Percentiles rank a stretch among this genome's conserved stretches.
Evolutionary conservation across 2,329 filamentous ascomycete genomes (phyloP).

Genomic region (Cephalotrichum gorgonifer): DNA sequence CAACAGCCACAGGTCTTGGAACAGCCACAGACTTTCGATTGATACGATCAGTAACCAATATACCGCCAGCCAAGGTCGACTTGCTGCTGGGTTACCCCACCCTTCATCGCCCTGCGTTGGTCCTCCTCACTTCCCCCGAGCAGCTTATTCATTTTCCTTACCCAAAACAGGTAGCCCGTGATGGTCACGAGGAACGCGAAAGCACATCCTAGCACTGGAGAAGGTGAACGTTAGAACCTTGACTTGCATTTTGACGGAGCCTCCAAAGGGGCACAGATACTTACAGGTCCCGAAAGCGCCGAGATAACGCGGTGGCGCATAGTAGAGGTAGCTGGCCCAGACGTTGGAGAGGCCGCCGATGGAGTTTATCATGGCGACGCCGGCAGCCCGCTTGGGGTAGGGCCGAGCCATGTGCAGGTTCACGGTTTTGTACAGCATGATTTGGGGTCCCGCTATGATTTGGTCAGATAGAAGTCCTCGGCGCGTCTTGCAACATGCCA

Average conservation of each 20-base stretch:
- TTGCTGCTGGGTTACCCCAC: constrained; percentile 14
- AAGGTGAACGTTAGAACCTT: neutral
- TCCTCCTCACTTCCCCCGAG: constrained; percentile 11
- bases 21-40: too few species aligned
- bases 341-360: constrained; percentile 37
- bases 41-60: constrained; percentile 13
- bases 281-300: constrained; percentile 12
- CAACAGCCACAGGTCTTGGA: too few species aligned
- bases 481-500: too few species aligned
- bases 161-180: constrained; percentile 11
- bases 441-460: constrained; percentile 9
- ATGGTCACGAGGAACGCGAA: constrained; percentile 12
- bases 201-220: constrained; percentile 11
- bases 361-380: constrained; percentile 64
- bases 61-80: constrained; percentile 16
- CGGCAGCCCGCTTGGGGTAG: constrained; percentile 57
- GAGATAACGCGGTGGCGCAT: constrained; percentile 11
- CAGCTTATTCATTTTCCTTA: constrained; percentile 11
- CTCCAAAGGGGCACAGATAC: too few species aligned
- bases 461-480: too few species aligned
- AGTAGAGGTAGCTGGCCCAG: constrained; percentile 57
- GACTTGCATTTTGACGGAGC: too few species aligned
- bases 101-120: constrained; percentile 12
- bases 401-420: constrained; percentile 60
- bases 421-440: constrained; percentile 55